A percentile compares a stretch with the other conserved stretches of the same genome.
phyloP scores from a whole-genome alignment of 2,329 filamentous ascomycete species.

The Aureobasidium sp. region DNA sequence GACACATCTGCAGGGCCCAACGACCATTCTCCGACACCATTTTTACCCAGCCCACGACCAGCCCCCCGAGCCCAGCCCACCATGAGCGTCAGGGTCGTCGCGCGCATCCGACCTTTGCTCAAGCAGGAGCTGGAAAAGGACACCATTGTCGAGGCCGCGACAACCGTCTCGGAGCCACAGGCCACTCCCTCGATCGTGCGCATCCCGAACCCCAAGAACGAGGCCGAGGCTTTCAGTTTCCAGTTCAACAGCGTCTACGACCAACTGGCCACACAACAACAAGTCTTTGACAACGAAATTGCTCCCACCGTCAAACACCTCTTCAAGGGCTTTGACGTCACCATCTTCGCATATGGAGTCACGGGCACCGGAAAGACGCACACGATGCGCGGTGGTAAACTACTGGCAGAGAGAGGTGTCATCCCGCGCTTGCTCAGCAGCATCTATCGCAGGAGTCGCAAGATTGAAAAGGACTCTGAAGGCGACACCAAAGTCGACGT shows the following conservation, averaged over 20 bases:
- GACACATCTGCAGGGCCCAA: neutral
- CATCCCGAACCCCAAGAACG: constrained; percentile 92
- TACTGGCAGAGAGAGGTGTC: constrained; percentile 75
- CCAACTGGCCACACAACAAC: constrained; percentile 70
- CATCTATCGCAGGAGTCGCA: constrained; percentile 78
- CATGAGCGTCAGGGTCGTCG: constrained; percentile 73
- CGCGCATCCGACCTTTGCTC: constrained; percentile 81
- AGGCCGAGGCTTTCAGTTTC: constrained; percentile 84
- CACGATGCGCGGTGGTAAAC: constrained; percentile 88
- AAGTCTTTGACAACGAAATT: constrained; percentile 85
- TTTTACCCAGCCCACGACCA: neutral
- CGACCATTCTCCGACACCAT: neutral
- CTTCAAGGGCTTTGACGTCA: constrained; percentile 82
- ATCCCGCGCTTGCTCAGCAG: constrained; percentile 79
- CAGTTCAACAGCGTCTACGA: constrained; percentile 93
- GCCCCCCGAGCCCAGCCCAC: neutral
- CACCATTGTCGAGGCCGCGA: constrained; percentile 65
- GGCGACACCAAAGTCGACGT: constrained; percentile 67
- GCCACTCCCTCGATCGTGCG: constrained; percentile 61
- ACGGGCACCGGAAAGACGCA: constrained; percentile 94
- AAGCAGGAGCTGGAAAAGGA: constrained; percentile 81
- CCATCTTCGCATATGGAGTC: constrained; percentile 87
- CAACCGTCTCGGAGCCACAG: constrained; percentile 32
- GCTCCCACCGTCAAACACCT: constrained; percentile 84
- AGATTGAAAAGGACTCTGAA: constrained; percentile 71